Evolutionary conservation across 306 rosid species (phyloP).

Genomic region (Datisca glomerata): DNA sequence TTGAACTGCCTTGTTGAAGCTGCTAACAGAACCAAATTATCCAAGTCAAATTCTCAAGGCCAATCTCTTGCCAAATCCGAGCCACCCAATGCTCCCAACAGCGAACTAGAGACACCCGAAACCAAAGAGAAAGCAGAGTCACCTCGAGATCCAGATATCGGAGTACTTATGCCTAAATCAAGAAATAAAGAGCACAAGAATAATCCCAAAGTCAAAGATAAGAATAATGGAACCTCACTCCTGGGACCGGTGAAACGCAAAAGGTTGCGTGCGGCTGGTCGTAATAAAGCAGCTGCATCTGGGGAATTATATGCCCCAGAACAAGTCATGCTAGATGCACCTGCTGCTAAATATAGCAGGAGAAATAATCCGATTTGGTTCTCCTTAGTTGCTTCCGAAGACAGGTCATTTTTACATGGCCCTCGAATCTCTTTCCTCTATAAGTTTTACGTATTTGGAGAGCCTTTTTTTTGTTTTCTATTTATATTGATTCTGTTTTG

Average conservation of each 20-base stretch:
- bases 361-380: conserved; percentile 80
- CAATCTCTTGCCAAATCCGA: conserved; percentile 38
- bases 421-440: conserved; percentile 3
- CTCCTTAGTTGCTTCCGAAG: conserved; percentile 83
- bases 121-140: conserved; percentile 32
- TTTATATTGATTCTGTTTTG: conserved; percentile 14
- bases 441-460: conserved; percentile 5
- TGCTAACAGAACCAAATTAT: conserved; percentile 89
- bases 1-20: conserved; percentile 96
- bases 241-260: conserved; percentile 50
- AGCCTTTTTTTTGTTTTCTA: conserved; percentile 12
- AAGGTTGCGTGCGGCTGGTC: conserved; percentile 50
- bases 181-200: conserved; percentile 56
- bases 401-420: conserved; percentile 36
- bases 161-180: conserved; percentile 30
- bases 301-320: conserved; percentile 41
- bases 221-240: conserved; percentile 33
- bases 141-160: conserved; percentile 24
- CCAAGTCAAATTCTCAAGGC: conserved; percentile 55
- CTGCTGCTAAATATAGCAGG: conserved; percentile 32
- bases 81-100: conserved; percentile 28
- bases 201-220: conserved; percentile 40
- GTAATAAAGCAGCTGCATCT: conserved; percentile 41
- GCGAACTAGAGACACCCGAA: conserved; percentile 32
- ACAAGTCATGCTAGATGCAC: conserved; percentile 44